phyloP scores from a whole-genome alignment of 176 grass and related monocot species.

The Tillandsia fasciculata region DNA sequence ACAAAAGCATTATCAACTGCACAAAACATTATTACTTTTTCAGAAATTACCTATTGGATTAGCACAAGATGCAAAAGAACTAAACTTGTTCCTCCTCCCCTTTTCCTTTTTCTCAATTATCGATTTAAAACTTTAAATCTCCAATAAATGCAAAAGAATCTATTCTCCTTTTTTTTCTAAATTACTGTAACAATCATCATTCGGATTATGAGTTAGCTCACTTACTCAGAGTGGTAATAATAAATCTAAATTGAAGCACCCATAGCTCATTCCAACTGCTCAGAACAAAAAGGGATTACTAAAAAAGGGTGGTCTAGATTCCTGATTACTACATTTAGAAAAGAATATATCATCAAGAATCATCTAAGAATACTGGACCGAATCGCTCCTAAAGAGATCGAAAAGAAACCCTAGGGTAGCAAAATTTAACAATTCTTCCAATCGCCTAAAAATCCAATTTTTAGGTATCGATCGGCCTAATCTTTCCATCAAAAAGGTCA shows the following conservation, averaged over 20 bases:
- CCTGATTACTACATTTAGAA: not conserved
- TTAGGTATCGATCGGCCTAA: not conserved
- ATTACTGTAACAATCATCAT: no score
- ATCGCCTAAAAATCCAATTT: not conserved
- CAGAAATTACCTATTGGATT: not conserved
- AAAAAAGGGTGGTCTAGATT: no score
- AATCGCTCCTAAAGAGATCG: not conserved
- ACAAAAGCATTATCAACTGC: conserved; percentile 85
- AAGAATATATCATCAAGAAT: not conserved
- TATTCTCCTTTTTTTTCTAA: no score
- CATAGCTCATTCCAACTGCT: no score
- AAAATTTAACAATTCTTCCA: not conserved
- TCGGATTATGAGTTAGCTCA: no score
- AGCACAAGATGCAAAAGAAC: not conserved
- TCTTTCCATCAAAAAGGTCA: not conserved
- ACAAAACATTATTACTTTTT: conserved; percentile 9
- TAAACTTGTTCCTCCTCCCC: not conserved
- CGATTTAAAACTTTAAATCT: no score
- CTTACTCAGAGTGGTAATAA: no score
- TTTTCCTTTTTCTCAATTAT: no score
- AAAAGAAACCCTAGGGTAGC: not conserved
- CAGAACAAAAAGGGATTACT: no score
- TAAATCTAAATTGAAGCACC: no score
- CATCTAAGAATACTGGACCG: not conserved
- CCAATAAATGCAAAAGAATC: no score